Conservation (phyloP, 192 early-diverging fungal species). For the Mortierella hygrophila region DNA sequence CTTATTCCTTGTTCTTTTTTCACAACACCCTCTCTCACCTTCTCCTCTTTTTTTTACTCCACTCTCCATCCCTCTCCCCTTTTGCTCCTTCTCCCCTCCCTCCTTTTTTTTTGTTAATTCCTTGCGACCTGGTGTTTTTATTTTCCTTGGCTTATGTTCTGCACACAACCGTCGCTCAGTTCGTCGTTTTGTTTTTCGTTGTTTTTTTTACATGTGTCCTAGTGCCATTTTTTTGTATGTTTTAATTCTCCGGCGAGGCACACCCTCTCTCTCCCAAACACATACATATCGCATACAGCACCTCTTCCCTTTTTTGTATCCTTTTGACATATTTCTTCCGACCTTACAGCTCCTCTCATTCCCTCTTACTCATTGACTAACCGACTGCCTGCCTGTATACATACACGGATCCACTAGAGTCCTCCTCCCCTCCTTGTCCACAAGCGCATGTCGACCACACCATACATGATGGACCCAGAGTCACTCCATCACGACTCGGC, state of each 20-base stretch:
- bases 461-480: constrained; percentile 51
- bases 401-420: background rate
- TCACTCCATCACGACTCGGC: constrained; percentile 33
- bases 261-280: background rate
- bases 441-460: background rate
- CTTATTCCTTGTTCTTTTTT: background rate
- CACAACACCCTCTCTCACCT: background rate
- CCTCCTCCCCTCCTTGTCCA: background rate
- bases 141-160: background rate
- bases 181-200: background rate
- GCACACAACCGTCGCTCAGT: constrained; percentile 7
- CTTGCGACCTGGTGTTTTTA: background rate
- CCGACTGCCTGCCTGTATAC: background rate
- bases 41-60: constrained; percentile 4
- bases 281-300: constrained; percentile 3
- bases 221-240: background rate
- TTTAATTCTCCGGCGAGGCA: constrained; percentile 36
- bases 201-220: background rate
- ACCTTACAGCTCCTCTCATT: constrained; percentile 11
- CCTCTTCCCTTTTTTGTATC: background rate
- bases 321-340: background rate
- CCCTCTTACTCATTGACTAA: background rate
- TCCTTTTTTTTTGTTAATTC: constrained; percentile 5
- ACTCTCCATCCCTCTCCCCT: background rate
- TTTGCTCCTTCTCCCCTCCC: background rate